Percentiles rank a stretch among this genome's conserved stretches.
Conservation (phyloP, 208 protist genomes). For the Acanthamoeba healyi region DNA sequence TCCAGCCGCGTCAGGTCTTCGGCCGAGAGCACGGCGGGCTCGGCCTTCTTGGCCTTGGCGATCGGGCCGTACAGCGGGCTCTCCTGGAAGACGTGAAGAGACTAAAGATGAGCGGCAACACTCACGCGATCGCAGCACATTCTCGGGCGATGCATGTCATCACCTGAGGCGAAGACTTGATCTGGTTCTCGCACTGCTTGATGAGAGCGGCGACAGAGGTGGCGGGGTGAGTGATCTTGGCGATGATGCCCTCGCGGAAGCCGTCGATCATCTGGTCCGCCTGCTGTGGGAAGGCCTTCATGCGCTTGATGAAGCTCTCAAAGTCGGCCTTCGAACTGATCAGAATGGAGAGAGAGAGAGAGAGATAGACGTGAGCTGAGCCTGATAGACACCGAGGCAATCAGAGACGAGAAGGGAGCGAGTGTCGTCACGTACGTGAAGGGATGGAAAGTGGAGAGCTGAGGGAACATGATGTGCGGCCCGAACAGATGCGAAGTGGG, state of each 20-base stretch:
- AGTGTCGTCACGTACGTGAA: neutral
- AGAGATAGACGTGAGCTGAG: no score
- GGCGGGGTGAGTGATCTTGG: neutral
- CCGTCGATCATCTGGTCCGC: constrained; percentile 4
- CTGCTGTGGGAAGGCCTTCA: neutral
- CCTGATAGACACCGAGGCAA: no score
- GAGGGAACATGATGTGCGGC: constrained; percentile 4
- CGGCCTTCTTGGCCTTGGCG: neutral
- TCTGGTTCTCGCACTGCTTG: constrained; percentile 22
- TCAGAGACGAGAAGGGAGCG: neutral
- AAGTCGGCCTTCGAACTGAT: neutral
- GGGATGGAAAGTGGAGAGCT: neutral
- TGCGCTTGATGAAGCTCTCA: neutral
- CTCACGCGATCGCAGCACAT: neutral
- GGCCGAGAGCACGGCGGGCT: neutral
- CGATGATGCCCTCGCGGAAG: neutral
- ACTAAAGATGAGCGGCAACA: neutral
- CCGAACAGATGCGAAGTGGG: neutral
- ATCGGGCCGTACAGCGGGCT: neutral
- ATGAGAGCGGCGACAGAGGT: neutral
- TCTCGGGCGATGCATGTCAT: no score
- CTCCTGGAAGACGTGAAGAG: neutral
- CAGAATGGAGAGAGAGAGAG: neutral
- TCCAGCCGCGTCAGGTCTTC: neutral
- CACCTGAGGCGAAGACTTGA: neutral